These are phyloP conservation scores for Pisolithus marmoratus DNA, from an alignment of 768 basidiomycete species.

Conservation along the genomic window DNA sequence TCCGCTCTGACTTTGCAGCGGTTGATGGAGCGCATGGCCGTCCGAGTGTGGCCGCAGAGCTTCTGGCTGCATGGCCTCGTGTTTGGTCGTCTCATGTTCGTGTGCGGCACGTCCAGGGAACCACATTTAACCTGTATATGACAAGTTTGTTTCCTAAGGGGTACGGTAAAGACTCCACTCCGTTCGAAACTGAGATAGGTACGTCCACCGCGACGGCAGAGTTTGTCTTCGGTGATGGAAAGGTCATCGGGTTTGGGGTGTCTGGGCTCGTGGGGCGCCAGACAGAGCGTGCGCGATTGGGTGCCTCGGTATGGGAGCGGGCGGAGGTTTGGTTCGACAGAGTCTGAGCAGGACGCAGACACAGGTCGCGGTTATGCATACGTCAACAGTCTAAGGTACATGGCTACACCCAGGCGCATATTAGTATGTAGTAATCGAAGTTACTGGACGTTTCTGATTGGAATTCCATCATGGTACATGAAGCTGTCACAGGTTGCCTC, in stretches of 20 bases:
- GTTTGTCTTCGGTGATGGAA: constrained; percentile 21
- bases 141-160: constrained; percentile 32
- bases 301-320: constrained; percentile 16
- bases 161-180: constrained; percentile 31
- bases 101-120: constrained; percentile 13
- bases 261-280: constrained; percentile 8
- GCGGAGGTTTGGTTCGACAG: constrained; percentile 30
- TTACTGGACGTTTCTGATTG: no score
- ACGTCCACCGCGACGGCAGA: constrained; percentile 5
- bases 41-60: constrained; percentile 4
- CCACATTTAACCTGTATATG: constrained; percentile 15
- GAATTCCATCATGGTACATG: no score
- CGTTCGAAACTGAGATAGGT: constrained; percentile 22
- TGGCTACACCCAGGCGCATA: no score
- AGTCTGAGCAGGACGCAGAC: neutral
- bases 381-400: no score
- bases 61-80: constrained; percentile 29
- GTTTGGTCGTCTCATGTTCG: constrained; percentile 36
- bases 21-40: constrained; percentile 14
- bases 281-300: constrained; percentile 18
- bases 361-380: no score
- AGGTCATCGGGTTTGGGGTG: constrained; percentile 27
- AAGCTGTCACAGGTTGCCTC: no score
- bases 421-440: no score
- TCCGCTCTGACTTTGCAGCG: constrained; percentile 24